Percentiles rank a stretch among this genome's conserved stretches.
phyloP scores from a whole-genome alignment of 2,329 filamentous ascomycete genomes.

The Penicillium sp. region DNA sequence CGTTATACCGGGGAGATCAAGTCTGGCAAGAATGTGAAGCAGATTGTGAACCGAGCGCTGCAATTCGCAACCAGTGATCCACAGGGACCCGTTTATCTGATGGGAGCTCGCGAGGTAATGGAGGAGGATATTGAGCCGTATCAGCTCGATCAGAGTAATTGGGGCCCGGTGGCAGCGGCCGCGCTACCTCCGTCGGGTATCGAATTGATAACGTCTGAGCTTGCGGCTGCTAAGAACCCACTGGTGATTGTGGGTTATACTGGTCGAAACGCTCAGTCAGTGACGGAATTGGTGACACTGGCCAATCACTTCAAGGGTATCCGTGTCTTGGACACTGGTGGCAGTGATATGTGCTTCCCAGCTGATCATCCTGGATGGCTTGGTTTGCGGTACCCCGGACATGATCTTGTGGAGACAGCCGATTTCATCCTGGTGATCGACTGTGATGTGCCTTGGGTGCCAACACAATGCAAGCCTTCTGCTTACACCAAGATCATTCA shows the following conservation, averaged over 20 bases:
- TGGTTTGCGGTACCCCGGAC: slow-evolving; percentile 74
- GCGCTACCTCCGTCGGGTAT: slow-evolving; percentile 61
- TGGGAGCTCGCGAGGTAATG: slow-evolving; percentile 80
- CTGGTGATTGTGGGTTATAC: slow-evolving; percentile 59
- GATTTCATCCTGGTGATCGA: slow-evolving; percentile 86
- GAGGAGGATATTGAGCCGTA: slow-evolving; percentile 82
- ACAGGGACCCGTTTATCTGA: slow-evolving; percentile 79
- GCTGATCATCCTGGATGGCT: slow-evolving; percentile 62
- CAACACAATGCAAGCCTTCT: slow-evolving; percentile 70
- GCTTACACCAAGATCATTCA: slow-evolving; percentile 66
- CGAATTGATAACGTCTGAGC: slow-evolving; percentile 49
- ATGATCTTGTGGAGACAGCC: slow-evolving; percentile 74
- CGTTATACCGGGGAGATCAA: slow-evolving; percentile 83
- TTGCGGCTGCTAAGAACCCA: slow-evolving; percentile 56
- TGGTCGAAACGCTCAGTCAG: slow-evolving; percentile 53
- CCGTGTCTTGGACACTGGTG: slow-evolving; percentile 59
- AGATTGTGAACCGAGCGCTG: slow-evolving; percentile 83
- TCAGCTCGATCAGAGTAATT: slow-evolving; percentile 69
- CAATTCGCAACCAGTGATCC: slow-evolving; percentile 81
- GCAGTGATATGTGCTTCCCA: slow-evolving; percentile 60
- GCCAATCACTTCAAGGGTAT: slow-evolving; percentile 56
- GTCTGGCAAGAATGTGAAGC: slow-evolving; percentile 83
- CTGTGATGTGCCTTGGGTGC: slow-evolving; percentile 93
- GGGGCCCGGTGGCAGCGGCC: slow-evolving; percentile 73
- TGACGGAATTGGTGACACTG: slow-evolving; percentile 53